Evolutionary conservation across 306 rosid species (phyloP).

Genomic region (Delonix regia): DNA sequence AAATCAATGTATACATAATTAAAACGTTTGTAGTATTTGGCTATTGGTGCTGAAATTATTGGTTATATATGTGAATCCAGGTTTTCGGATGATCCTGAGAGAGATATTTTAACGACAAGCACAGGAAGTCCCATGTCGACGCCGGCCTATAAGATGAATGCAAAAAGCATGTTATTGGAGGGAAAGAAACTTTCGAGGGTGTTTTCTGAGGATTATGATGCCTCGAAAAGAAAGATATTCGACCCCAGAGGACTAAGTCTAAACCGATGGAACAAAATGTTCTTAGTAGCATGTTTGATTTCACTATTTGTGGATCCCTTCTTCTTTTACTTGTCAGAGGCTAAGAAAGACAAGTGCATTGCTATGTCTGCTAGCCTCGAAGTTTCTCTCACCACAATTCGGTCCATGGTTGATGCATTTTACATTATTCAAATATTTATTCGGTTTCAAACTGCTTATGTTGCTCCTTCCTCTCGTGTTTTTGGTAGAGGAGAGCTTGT

Average conservation of each 20-base stretch:
- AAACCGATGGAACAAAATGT: conserved; percentile 58
- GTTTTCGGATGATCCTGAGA: conserved; percentile 52
- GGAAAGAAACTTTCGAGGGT: conserved; percentile 55
- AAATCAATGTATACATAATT: neutral
- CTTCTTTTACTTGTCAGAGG: conserved; percentile 60
- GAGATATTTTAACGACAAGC: conserved; percentile 33
- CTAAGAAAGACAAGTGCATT: conserved; percentile 51
- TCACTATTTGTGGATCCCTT: conserved; percentile 66
- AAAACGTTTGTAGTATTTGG: neutral
- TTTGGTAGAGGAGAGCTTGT: conserved; percentile 75
- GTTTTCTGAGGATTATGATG: conserved; percentile 70
- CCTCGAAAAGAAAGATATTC: conserved; percentile 45
- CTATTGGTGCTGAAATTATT: conserved; percentile 35
- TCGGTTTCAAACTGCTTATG: conserved; percentile 62
- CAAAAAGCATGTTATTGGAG: conserved; percentile 16
- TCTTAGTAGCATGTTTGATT: conserved; percentile 62
- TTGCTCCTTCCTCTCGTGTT: conserved; percentile 68
- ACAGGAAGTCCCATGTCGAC: conserved; percentile 28
- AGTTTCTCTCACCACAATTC: conserved; percentile 53
- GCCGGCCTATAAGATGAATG: conserved; percentile 25
- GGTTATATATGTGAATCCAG: conserved; percentile 37
- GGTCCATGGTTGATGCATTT: conserved; percentile 60
- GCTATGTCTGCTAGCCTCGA: conserved; percentile 43
- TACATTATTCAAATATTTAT: conserved; percentile 60
- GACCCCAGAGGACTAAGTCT: conserved; percentile 59